A percentile compares a stretch with the other conserved stretches of the same genome.
phyloP scores from a whole-genome alignment of 2,329 filamentous ascomycete genomes.

The Claviceps digitariae region DNA sequence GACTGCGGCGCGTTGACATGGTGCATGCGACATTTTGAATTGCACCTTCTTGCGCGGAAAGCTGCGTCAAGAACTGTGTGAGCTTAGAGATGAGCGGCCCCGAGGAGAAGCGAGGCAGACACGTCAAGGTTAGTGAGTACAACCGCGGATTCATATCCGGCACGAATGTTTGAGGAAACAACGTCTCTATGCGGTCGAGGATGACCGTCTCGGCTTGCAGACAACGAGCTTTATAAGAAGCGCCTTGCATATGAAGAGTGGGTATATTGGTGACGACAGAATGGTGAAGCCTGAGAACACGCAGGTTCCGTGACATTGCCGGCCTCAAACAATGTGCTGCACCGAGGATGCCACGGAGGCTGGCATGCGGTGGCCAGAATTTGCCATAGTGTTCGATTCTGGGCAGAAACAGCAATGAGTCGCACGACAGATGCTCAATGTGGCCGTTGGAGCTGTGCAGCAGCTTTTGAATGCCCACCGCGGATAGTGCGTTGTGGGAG shows the following conservation, averaged over 20 bases:
- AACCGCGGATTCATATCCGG: constrained; percentile 46
- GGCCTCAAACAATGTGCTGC: constrained; percentile 36
- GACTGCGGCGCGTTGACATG: constrained; percentile 21
- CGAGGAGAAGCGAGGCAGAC: constrained; percentile 38
- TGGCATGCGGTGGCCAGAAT: constrained; percentile 17
- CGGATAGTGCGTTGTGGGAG: constrained; percentile 34
- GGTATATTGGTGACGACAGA: constrained; percentile 44
- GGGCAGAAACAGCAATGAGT: constrained; percentile 23
- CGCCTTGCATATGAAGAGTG: constrained; percentile 25
- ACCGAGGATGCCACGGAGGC: constrained; percentile 30
- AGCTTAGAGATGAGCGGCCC: constrained; percentile 37
- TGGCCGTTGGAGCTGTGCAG: constrained; percentile 30
- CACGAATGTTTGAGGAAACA: constrained; percentile 33
- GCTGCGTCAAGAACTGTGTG: constrained; percentile 30
- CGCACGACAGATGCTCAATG: constrained; percentile 40
- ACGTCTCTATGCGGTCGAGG: constrained; percentile 26
- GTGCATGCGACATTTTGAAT: constrained; percentile 21
- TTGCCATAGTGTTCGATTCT: constrained; percentile 3
- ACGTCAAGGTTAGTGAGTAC: constrained; percentile 36
- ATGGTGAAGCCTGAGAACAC: constrained; percentile 42
- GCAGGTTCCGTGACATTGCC: constrained; percentile 38
- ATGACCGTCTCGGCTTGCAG: constrained; percentile 33
- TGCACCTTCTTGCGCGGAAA: constrained; percentile 33
- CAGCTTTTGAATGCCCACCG: constrained; percentile 27
- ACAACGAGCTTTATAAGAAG: constrained; percentile 22